Base-by-base conservation (phyloP, 306 rosid genomes). In the Trichosanthes cucumerina region DNA sequence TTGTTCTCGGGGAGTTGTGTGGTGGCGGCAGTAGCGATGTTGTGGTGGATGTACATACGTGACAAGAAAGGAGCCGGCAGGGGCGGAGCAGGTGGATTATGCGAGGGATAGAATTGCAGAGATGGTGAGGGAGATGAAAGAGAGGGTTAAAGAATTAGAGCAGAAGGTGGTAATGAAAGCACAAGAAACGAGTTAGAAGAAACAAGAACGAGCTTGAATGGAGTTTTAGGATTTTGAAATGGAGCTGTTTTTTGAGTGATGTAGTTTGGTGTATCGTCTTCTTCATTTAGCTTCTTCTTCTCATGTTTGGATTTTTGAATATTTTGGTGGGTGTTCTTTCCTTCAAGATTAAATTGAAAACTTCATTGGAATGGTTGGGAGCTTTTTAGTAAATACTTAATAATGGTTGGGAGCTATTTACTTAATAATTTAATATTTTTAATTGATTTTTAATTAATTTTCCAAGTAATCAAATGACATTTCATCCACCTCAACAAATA, bases 31-130 rank as follows among this genome's bases (percentile, higher is more conserved):
- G 5, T 39, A 1, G 64, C n/a, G 1, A 21, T 53, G 13, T 1
- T 77, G 44, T 26, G 5, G 80, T 59, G 80, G 80, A 7, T 59
- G 39, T 59, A 59, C 41, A 39, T 77, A 77, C 26, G 39, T 19
- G 16, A 36, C 53, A 56, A 72, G 41, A 19, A 14, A 59, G 56
- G 41, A 59, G 52, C 79, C 70, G 14, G 3, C 11, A 6, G 79
- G n/a, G n/a, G n/a, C n/a, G n/a, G n/a, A n/a, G 15, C 64, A 75
- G 79, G 26, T 75, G 65, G 64, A 75, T 23, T 75, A 3, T 26
- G 65, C 50, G 4, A 53, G 49, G 44, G 79, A 76, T 6, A 77
- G 39, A 11, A 58, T 57, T 24, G 49, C 2, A 6, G 79, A 38
- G 31, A 76, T 3, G 31, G 65, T 34, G 14, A 76, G 50, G 65